phyloP scores from a whole-genome alignment of 495 filamentous ascomycete genomes.

The Penicillium crystallinum region DNA sequence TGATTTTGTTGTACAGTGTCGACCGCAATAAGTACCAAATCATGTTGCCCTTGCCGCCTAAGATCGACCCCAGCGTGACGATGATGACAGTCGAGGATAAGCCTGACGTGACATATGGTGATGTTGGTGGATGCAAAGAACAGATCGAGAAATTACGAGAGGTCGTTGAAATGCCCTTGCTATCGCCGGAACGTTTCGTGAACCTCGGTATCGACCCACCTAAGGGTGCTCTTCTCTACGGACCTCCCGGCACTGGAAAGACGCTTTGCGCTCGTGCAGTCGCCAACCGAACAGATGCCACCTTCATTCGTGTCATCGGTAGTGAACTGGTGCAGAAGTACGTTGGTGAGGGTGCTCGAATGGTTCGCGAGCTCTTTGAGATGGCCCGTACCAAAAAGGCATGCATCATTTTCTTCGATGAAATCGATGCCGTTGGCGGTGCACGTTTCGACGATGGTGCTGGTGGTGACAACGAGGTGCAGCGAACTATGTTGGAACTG shows the following conservation, averaged over 20 bases:
- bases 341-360: slow-evolving; percentile 93
- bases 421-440: slow-evolving; percentile 95
- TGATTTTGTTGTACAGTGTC: slow-evolving; percentile 52
- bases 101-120: slow-evolving; percentile 97
- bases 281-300: slow-evolving; percentile 94
- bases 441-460: slow-evolving; percentile 98
- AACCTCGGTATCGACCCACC: slow-evolving; percentile 97
- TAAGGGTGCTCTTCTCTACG: slow-evolving; percentile 95
- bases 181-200: slow-evolving; percentile 95
- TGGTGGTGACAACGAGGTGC: slow-evolving; percentile 98
- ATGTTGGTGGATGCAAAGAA: slow-evolving; percentile 98
- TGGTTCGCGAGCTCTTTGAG: slow-evolving; percentile 98
- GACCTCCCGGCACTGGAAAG: slow-evolving; percentile 95
- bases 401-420: slow-evolving; percentile 99
- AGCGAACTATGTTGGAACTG: slow-evolving; percentile 96
- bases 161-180: slow-evolving; percentile 95
- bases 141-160: slow-evolving; percentile 98
- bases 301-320: slow-evolving; percentile 97
- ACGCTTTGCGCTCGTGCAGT: slow-evolving; percentile 96
- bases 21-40: slow-evolving; percentile 99
- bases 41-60: slow-evolving; percentile 90
- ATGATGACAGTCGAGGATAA: slow-evolving; percentile 99
- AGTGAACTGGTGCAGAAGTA: slow-evolving; percentile 98
- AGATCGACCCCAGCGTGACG: slow-evolving; percentile 97
- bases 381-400: slow-evolving; percentile 99